A percentile compares a stretch with the other conserved stretches of the same genome.
These are phyloP conservation scores for Ganoderma lucidum DNA, from an alignment of 1,284 basidiomycete genomes.

Conservation along the genomic window DNA sequence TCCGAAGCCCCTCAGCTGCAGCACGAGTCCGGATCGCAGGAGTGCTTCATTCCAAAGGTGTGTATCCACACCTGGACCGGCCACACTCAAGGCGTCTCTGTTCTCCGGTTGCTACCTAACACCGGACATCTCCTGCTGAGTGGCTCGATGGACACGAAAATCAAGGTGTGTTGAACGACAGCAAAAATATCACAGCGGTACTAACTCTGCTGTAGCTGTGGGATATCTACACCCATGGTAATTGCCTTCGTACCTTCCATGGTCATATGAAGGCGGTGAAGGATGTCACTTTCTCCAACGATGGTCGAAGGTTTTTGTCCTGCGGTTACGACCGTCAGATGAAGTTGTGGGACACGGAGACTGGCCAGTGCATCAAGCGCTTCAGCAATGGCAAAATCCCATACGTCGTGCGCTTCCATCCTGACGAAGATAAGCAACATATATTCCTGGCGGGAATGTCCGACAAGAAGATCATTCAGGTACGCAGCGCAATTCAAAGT, in stretches of 20 bases:
- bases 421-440: conserved; percentile 95
- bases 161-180: conserved; percentile 74
- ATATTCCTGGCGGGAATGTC: conserved; percentile 99
- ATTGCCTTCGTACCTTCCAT: conserved; percentile 96
- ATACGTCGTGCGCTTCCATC: conserved; percentile 95
- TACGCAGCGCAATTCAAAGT: conserved; percentile 44
- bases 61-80: conserved; percentile 99
- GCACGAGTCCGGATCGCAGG: conserved; percentile 85
- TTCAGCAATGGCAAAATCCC: conserved; percentile 98
- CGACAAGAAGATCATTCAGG: conserved; percentile 99
- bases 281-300: conserved; percentile 94
- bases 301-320: conserved; percentile 90
- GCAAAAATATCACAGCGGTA: neutral
- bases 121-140: conserved; percentile 94
- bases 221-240: conserved; percentile 98
- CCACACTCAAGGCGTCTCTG: conserved; percentile 96
- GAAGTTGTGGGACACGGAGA: conserved; percentile 99
- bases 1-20: conserved; percentile 83
- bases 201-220: conserved; percentile 72
- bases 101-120: conserved; percentile 90
- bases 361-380: conserved; percentile 93
- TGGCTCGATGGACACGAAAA: conserved; percentile 98
- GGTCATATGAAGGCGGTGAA: conserved; percentile 98
- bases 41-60: conserved; percentile 93
- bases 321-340: conserved; percentile 96